These are phyloP conservation scores for Volvox reticuliferus DNA, from an alignment of 139 green algal genomes.

Conservation along the genomic window DNA sequence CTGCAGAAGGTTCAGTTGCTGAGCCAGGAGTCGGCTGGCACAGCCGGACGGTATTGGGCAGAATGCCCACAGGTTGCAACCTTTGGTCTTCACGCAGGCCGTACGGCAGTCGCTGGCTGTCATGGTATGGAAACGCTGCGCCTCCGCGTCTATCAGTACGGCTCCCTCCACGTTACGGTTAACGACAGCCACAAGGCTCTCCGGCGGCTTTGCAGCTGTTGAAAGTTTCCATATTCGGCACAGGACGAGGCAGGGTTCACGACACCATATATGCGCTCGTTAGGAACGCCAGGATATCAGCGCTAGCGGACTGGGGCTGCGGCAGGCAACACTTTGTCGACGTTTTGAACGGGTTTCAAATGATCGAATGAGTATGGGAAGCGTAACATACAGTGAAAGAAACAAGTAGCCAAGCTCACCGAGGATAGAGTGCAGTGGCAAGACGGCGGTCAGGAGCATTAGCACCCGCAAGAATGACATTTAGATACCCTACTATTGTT, in stretches of 20 bases:
- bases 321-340: too few relatives aligned
- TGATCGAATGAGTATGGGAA: too few relatives aligned
- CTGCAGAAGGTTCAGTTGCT: background rate
- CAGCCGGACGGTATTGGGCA: background rate
- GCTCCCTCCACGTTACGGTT: conserved; percentile 35
- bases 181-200: background rate
- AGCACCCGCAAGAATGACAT: background rate
- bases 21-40: background rate
- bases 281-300: too few relatives aligned
- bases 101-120: conserved; percentile 8
- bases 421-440: background rate
- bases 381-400: too few relatives aligned
- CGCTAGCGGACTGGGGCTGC: too few relatives aligned
- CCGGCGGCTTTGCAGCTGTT: background rate
- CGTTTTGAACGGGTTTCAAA: too few relatives aligned
- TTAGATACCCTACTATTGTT: background rate
- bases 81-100: background rate
- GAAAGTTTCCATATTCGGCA: too few relatives aligned
- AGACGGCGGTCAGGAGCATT: background rate
- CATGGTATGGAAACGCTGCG: background rate
- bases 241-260: too few relatives aligned
- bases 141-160: background rate
- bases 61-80: conserved; percentile 38
- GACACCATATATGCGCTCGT: too few relatives aligned
- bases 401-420: background rate